These are phyloP conservation scores for Lathyrus aphaca DNA, from an alignment of 306 rosid species.

Conservation along the genomic window DNA sequence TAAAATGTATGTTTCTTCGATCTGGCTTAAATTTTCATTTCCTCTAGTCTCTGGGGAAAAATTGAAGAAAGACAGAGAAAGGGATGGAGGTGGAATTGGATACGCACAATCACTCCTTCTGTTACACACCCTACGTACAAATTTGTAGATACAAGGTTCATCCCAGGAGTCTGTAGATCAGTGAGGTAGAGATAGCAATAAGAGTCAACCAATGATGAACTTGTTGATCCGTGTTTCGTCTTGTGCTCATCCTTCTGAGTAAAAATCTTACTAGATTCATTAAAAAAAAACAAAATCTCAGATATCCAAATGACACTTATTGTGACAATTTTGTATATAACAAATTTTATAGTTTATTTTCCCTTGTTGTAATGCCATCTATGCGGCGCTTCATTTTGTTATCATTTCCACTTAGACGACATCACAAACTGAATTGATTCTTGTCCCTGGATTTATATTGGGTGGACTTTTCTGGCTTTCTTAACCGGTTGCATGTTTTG, in stretches of 20 bases:
- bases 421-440: not conserved
- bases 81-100: constrained; percentile 36
- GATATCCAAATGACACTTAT: constrained; percentile 33
- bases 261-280: constrained; percentile 13
- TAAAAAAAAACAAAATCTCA: not conserved
- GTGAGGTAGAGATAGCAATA: constrained; percentile 47
- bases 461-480: not conserved
- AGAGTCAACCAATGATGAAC: constrained; percentile 34
- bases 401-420: constrained; percentile 3
- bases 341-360: constrained; percentile 5
- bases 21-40: constrained; percentile 46
- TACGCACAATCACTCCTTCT: constrained; percentile 35
- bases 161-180: constrained; percentile 48
- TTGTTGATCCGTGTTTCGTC: constrained; percentile 36
- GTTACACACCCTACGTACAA: constrained; percentile 32
- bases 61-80: constrained; percentile 17
- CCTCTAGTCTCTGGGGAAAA: constrained; percentile 34
- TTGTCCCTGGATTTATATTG: constrained; percentile 15
- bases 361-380: constrained; percentile 21
- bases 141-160: constrained; percentile 46
- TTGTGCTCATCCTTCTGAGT: constrained; percentile 31
- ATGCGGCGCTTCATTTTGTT: not conserved
- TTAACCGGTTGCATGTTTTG: not conserved
- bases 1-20: constrained; percentile 47
- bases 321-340: constrained; percentile 42